Evolutionary conservation across 2,329 filamentous ascomycete species (phyloP).

Genomic region (Fonsecaea pedrosoi): DNA sequence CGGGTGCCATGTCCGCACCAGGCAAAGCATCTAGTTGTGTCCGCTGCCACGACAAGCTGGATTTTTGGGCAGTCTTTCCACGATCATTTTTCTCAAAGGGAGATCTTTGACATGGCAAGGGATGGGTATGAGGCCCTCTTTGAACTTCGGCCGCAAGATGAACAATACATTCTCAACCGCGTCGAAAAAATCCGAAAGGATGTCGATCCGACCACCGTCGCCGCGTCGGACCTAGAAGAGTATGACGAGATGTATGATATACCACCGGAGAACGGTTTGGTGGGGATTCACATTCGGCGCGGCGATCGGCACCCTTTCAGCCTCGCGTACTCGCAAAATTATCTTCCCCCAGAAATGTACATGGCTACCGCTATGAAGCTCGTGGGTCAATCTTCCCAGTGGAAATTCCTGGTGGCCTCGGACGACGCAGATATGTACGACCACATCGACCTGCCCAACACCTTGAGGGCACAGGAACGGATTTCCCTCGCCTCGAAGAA

Average conservation of each 20-base stretch:
- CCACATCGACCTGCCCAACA: constrained; percentile 44
- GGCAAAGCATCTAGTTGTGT: constrained; percentile 76
- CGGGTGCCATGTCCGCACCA: constrained; percentile 80
- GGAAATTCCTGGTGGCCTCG: constrained; percentile 67
- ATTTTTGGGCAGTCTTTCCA: constrained; percentile 68
- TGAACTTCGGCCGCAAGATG: constrained; percentile 69
- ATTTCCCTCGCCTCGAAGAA: constrained; percentile 81
- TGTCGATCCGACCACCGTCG: constrained; percentile 37
- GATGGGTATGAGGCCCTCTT: constrained; percentile 77
- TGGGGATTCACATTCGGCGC: constrained; percentile 80
- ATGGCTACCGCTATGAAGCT: constrained; percentile 64
- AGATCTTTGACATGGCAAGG: constrained; percentile 72
- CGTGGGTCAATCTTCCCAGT: constrained; percentile 31
- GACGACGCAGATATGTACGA: constrained; percentile 80
- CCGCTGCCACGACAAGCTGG: constrained; percentile 69
- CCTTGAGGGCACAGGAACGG: constrained; percentile 72
- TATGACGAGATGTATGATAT: constrained; percentile 43
- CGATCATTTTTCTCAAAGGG: constrained; percentile 62
- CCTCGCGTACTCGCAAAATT: constrained; percentile 76
- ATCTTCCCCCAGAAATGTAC: constrained; percentile 76
- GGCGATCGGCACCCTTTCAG: constrained; percentile 80
- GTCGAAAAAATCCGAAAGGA: constrained; percentile 60
- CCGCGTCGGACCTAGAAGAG: not conserved
- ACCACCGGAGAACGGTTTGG: constrained; percentile 58
- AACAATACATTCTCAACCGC: constrained; percentile 67